Evolutionary conservation across 352 stramenopile species (phyloP).

Genomic region (Hyaloperonospora arabidopsidis): DNA sequence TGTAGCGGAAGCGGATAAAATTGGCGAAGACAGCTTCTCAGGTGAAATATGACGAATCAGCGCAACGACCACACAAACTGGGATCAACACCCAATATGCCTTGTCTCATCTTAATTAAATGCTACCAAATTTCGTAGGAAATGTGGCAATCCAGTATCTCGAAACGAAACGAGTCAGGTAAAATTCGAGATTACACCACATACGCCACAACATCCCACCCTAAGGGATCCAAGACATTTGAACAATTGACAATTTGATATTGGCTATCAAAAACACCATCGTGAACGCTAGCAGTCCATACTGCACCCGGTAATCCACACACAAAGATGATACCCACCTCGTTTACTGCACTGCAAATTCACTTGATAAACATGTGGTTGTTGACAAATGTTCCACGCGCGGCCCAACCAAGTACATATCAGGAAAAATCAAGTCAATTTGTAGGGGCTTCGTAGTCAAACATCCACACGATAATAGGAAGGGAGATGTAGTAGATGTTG

Average conservation of each 20-base stretch:
- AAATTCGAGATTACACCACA: conserved; percentile 63
- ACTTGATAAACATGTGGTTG: conserved; percentile 78
- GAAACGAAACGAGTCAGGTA: conserved; percentile 51
- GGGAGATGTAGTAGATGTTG: conserved; percentile 90
- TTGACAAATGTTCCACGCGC: conserved; percentile 77
- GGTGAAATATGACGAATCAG: conserved; percentile 63
- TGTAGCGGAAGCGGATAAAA: conserved; percentile 75
- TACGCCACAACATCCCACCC: conserved; percentile 40
- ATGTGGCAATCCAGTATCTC: conserved; percentile 56
- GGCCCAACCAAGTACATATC: conserved; percentile 70
- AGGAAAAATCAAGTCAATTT: conserved; percentile 53
- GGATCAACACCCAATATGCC: conserved; percentile 69
- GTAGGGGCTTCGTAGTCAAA: conserved; percentile 80
- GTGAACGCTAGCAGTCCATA: conserved; percentile 90
- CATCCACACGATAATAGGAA: conserved; percentile 86
- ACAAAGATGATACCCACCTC: conserved; percentile 63
- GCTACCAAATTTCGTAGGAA: conserved; percentile 57
- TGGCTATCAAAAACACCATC: conserved; percentile 89
- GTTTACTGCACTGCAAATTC: conserved; percentile 71
- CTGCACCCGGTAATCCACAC: conserved; percentile 72
- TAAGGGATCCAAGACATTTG: conserved; percentile 73
- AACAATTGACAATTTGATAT: conserved; percentile 85
- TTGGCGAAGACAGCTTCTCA: conserved; percentile 59
- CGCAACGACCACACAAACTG: conserved; percentile 42
- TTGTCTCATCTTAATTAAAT: conserved; percentile 64